These are phyloP conservation scores for Phytophthora hibernalis DNA, from an alignment of 352 stramenopile species.

Conservation along the genomic window DNA sequence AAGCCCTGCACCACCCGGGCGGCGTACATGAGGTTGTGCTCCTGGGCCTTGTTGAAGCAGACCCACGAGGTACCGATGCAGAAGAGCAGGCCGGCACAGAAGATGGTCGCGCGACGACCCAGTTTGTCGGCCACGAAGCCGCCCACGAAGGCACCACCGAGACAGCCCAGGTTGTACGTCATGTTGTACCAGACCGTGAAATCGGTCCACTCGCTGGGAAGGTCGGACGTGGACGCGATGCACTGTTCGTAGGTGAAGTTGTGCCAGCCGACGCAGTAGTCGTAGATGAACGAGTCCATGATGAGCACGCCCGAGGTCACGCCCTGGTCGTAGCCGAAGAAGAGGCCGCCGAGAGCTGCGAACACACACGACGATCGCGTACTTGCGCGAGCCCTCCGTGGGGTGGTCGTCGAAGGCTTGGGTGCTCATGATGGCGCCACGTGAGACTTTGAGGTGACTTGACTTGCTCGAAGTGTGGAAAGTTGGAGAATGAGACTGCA, in stretches of 20 bases:
- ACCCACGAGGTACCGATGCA: constrained; percentile 36
- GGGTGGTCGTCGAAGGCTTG: constrained; percentile 22
- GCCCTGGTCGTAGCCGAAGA: constrained; percentile 28
- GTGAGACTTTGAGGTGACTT: constrained; percentile 12
- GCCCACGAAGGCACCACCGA: constrained; percentile 17
- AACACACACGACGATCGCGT: constrained; percentile 35
- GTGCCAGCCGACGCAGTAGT: constrained; percentile 35
- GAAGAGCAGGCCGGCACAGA: constrained; percentile 34
- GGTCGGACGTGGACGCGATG: constrained; percentile 15
- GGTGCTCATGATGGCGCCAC: constrained; percentile 15
- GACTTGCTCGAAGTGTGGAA: constrained; percentile 23
- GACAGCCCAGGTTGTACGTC: constrained; percentile 25
- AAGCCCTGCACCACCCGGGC: constrained; percentile 33
- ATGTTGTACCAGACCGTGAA: constrained; percentile 37
- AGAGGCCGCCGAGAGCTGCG: constrained; percentile 18
- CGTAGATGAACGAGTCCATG: constrained; percentile 28
- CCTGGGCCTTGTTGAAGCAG: constrained; percentile 21
- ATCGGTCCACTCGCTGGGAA: constrained; percentile 19
- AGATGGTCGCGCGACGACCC: constrained; percentile 33
- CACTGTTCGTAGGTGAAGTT: constrained; percentile 31
- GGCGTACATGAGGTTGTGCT: constrained; percentile 22
- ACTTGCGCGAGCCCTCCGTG: constrained; percentile 36
- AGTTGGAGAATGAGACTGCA: constrained; percentile 31
- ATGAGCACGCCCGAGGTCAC: constrained; percentile 24
- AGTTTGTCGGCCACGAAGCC: constrained; percentile 29